These are phyloP conservation scores for Globisporangium apiculatum DNA, from an alignment of 352 stramenopile species.

Conservation along the genomic window DNA sequence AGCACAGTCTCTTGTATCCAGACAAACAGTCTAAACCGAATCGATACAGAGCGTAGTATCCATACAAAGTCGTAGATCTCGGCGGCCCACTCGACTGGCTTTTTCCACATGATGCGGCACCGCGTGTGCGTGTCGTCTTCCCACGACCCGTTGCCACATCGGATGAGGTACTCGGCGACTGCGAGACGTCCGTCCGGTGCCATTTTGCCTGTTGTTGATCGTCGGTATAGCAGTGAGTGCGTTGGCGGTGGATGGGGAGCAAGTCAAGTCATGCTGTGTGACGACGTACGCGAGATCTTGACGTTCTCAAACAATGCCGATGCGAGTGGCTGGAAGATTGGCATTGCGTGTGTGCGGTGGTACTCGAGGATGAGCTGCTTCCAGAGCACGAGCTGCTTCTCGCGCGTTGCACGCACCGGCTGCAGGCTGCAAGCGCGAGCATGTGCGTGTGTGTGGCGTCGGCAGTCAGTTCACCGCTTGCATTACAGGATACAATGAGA, in stretches of 20 bases:
- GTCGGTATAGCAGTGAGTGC: background rate
- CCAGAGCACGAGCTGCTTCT: slow-evolving; percentile 85
- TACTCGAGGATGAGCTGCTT: slow-evolving; percentile 83
- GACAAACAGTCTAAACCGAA: background rate
- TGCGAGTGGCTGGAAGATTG: slow-evolving; percentile 57
- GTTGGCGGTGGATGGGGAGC: background rate
- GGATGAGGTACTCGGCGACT: slow-evolving; percentile 70
- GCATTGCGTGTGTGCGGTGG: slow-evolving; percentile 64
- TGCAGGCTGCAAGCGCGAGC: slow-evolving; percentile 34
- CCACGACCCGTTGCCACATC: slow-evolving; percentile 69
- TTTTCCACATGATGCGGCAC: slow-evolving; percentile 85
- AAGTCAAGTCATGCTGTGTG: too few species aligned
- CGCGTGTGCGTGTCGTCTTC: slow-evolving; percentile 76
- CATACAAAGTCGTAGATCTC: slow-evolving; percentile 85
- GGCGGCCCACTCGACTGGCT: slow-evolving; percentile 65
- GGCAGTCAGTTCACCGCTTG: too few species aligned
- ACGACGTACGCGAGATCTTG: slow-evolving; percentile 62
- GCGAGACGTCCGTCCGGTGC: slow-evolving; percentile 50
- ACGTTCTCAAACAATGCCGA: slow-evolving; percentile 77
- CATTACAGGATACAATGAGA: too few species aligned
- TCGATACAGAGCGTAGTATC: background rate
- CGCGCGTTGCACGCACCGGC: slow-evolving; percentile 70
- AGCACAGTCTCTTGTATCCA: slow-evolving; percentile 9
- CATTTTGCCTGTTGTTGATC: slow-evolving; percentile 44
- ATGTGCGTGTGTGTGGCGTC: background rate